phyloP scores from a whole-genome alignment of 345 rosid genomes.

The Citrus australasica region DNA sequence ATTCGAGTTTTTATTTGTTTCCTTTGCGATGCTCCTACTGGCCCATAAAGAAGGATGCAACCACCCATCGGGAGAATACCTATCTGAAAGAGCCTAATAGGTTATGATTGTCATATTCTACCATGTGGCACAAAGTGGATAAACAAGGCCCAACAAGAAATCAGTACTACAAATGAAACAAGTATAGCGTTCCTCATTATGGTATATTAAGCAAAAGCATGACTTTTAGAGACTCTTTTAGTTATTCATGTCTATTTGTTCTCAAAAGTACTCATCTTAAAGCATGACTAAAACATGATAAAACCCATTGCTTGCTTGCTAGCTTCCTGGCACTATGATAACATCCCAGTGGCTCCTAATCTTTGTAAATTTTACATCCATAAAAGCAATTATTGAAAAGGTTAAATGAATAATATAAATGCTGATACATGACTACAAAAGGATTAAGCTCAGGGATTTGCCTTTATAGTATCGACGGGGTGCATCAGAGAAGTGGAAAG shows the following conservation, averaged over 20 bases:
- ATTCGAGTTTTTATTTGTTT: neutral
- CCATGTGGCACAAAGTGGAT: neutral
- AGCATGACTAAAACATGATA: neutral
- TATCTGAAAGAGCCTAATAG: neutral
- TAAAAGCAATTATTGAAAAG: neutral
- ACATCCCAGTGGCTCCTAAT: neutral
- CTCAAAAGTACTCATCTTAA: neutral
- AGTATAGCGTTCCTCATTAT: neutral
- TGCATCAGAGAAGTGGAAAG: conserved; percentile 84
- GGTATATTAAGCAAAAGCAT: neutral
- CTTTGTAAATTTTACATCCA: neutral
- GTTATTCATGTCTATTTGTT: neutral
- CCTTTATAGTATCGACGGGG: conserved; percentile 93
- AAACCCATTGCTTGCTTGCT: neutral
- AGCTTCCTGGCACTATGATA: neutral
- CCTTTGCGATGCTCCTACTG: neutral
- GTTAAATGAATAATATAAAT: conserved; percentile 6
- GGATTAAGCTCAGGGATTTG: conserved; percentile 18
- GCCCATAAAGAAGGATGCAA: neutral
- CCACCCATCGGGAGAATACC: neutral
- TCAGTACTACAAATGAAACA: neutral
- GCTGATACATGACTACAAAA: neutral
- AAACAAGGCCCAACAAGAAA: neutral
- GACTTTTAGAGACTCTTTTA: neutral
- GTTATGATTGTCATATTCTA: neutral